Evolutionary conservation across 2,329 filamentous ascomycete species (phyloP).

Genomic region (Phyllosticta ampelicida): DNA sequence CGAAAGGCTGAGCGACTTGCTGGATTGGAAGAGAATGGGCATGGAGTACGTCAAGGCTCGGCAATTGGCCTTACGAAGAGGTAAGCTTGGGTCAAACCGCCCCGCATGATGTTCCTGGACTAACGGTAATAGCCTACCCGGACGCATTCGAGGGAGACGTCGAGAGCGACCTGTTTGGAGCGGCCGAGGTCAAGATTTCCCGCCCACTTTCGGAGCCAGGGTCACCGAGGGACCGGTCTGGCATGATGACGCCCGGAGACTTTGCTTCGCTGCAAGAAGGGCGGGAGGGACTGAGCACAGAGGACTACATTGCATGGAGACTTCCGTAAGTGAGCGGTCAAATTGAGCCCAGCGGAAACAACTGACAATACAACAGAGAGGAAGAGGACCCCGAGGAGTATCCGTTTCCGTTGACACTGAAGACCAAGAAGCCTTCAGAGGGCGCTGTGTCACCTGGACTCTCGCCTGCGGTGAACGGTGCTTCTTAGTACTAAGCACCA

Average conservation of each 20-base stretch:
- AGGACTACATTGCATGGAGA: conserved; percentile 98
- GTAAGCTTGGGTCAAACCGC: conserved; percentile 18
- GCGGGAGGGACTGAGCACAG: conserved; percentile 81
- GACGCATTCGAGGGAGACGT: conserved; percentile 66
- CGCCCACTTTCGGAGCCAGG: conserved; percentile 89
- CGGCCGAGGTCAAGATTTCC: conserved; percentile 89
- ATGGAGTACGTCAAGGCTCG: conserved; percentile 98
- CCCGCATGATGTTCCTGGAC: neutral
- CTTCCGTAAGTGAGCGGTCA: conserved; percentile 65
- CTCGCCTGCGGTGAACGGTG: conserved; percentile 21
- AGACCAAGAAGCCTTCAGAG: conserved; percentile 31
- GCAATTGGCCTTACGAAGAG: conserved; percentile 75
- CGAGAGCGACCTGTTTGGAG: conserved; percentile 82
- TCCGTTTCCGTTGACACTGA: conserved; percentile 58
- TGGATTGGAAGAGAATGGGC: conserved; percentile 99
- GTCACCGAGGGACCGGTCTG: conserved; percentile 77
- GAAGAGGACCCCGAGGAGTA: conserved; percentile 84
- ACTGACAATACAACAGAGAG: conserved; percentile 48
- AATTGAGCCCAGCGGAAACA: neutral
- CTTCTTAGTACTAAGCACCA: conserved; percentile 6
- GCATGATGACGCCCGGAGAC: conserved; percentile 98
- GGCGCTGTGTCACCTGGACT: neutral
- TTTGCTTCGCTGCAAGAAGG: conserved; percentile 95
- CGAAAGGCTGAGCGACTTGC: conserved; percentile 82
- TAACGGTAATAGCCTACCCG: conserved; percentile 57